These are phyloP conservation scores for Alternaria arborescens DNA, from an alignment of 2,329 filamentous ascomycete genomes.

Conservation along the genomic window DNA sequence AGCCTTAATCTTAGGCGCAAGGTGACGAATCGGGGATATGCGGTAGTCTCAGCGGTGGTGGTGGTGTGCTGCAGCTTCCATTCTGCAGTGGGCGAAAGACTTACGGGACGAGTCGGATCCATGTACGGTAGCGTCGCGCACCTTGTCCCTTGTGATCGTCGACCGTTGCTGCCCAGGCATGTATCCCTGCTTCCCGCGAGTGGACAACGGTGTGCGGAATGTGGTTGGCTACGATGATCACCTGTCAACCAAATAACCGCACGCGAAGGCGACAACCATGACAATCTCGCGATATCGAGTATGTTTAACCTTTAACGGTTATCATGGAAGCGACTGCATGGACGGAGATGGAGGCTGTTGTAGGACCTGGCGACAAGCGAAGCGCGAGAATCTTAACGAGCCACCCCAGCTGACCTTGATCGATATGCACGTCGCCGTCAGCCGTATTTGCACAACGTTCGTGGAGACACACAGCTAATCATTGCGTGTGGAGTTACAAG, in stretches of 20 bases:
- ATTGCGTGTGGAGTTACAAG: slow-evolving; percentile 21
- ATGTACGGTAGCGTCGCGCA: slow-evolving; percentile 40
- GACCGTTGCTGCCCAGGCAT: slow-evolving; percentile 36
- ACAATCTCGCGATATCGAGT: slow-evolving; percentile 3
- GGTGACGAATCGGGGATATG: slow-evolving; percentile 21
- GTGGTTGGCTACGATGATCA: slow-evolving; percentile 3
- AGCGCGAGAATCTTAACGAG: slow-evolving; percentile 19
- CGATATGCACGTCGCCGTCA: slow-evolving; percentile 42
- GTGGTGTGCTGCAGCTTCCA: slow-evolving; percentile 26
- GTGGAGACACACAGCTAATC: slow-evolving; percentile 16
- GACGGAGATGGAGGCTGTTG: slow-evolving; percentile 20
- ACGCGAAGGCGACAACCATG: slow-evolving; percentile 14
- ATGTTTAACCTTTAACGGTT: background rate
- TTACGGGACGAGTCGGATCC: slow-evolving; percentile 46
- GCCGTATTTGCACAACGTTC: slow-evolving; percentile 28
- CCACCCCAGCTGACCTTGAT: slow-evolving; percentile 39
- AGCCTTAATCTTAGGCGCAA: slow-evolving; percentile 14
- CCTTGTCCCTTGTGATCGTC: slow-evolving; percentile 44
- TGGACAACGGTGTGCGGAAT: slow-evolving; percentile 27
- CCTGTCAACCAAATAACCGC: slow-evolving; percentile 8
- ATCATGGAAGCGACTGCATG: slow-evolving; percentile 7
- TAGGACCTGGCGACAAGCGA: slow-evolving; percentile 23
- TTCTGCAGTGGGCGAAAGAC: slow-evolving; percentile 22
- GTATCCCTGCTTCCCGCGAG: slow-evolving; percentile 45
- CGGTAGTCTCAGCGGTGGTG: slow-evolving; percentile 20